These are phyloP conservation scores for Poa annua DNA, from an alignment of 176 grass and related monocot genomes.

Conservation along the genomic window DNA sequence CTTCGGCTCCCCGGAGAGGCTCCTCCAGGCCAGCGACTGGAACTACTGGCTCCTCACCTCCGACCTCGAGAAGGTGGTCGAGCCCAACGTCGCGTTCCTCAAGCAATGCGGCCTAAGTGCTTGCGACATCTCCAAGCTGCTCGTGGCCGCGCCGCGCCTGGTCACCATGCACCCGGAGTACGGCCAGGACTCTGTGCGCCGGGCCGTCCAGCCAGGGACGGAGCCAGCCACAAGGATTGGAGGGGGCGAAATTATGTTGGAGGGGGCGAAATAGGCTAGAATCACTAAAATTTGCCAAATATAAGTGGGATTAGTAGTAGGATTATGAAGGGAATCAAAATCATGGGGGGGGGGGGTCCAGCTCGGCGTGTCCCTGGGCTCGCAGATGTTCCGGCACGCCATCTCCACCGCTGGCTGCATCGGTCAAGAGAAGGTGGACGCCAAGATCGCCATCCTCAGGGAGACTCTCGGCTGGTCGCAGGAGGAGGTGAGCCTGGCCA, in stretches of 20 bases:
- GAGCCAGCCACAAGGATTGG: no score
- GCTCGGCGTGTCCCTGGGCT: conserved; percentile 52
- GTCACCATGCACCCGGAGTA: conserved; percentile 56
- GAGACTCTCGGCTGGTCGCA: conserved; percentile 66
- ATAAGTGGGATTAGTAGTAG: no score
- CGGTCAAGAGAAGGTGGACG: conserved; percentile 59
- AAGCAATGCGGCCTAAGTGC: conserved; percentile 53
- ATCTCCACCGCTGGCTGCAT: conserved; percentile 55
- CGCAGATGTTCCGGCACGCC: conserved; percentile 67
- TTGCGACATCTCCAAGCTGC: conserved; percentile 54
- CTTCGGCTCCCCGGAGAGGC: conserved; percentile 54
- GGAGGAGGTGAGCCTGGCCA: conserved; percentile 58
- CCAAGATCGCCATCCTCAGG: conserved; percentile 55
- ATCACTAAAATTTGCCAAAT: no score
- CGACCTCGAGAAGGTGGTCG: conserved; percentile 64
- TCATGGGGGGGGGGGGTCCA: no score
- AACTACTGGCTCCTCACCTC: conserved; percentile 63
- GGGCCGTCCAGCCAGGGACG: no score
- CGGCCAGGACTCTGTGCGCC: conserved; percentile 50
- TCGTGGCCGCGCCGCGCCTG: conserved; percentile 54
- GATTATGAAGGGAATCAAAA: no score
- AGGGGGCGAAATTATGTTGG: no score
- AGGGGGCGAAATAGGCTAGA: no score
- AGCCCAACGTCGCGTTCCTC: conserved; percentile 57
- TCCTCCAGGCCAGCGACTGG: conserved; percentile 64